These are phyloP conservation scores for Thalassiosira livingstoniorum DNA, from an alignment of 352 stramenopile species.

Conservation along the genomic window DNA sequence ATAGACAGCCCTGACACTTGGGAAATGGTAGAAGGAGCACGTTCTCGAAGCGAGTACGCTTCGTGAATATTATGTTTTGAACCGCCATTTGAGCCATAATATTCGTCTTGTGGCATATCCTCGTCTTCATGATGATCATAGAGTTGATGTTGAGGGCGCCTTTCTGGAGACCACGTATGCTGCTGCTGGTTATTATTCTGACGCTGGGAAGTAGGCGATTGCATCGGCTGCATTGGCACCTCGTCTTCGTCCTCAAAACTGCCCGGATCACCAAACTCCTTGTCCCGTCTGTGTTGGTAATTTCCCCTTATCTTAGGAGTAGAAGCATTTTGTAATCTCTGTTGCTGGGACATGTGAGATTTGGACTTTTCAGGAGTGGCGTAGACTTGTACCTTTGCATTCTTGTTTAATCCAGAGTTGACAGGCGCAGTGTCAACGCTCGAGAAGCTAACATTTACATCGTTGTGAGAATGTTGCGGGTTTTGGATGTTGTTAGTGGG, in stretches of 20 bases:
- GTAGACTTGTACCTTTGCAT: neutral
- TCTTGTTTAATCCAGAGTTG: too few relatives aligned
- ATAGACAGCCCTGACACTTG: slow-evolving; percentile 47
- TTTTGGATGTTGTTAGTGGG: slow-evolving; percentile 14
- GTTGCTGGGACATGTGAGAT: neutral
- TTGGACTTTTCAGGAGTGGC: neutral
- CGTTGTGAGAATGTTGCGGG: neutral
- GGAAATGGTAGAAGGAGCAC: slow-evolving; percentile 38
- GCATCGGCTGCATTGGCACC: neutral
- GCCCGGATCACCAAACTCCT: neutral
- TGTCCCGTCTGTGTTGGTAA: slow-evolving; percentile 25
- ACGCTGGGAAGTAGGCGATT: neutral
- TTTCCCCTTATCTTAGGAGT: slow-evolving; percentile 53
- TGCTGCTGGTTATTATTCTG: slow-evolving; percentile 9
- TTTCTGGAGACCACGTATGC: neutral
- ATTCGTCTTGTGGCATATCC: too few relatives aligned
- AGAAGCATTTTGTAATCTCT: slow-evolving; percentile 38
- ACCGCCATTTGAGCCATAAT: too few relatives aligned
- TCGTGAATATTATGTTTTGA: slow-evolving; percentile 9
- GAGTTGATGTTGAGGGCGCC: neutral
- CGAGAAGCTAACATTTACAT: too few relatives aligned
- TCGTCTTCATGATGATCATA: slow-evolving; percentile 3
- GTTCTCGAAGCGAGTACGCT: slow-evolving; percentile 29
- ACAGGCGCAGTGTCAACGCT: too few relatives aligned
- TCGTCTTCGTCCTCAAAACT: neutral